phyloP scores from a whole-genome alignment of 805 yeast genomes.

The Yamadazyma endophytica region DNA sequence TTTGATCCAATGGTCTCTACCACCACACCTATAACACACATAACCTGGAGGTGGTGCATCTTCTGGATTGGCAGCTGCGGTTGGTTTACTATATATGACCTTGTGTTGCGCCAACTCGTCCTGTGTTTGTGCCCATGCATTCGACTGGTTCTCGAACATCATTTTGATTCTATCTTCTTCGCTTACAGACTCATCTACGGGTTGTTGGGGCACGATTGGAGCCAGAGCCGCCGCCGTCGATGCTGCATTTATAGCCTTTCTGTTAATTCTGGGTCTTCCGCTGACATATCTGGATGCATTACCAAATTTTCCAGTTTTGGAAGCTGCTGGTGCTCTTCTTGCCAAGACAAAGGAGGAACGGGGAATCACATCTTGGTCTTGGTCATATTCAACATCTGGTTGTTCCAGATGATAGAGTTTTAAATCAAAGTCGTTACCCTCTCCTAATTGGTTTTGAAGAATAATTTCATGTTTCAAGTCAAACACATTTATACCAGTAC shows the following conservation, averaged over 20 bases:
- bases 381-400: slow-evolving; percentile 68
- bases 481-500: slow-evolving; percentile 93
- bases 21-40: slow-evolving; percentile 94
- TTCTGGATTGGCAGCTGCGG: slow-evolving; percentile 41
- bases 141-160: slow-evolving; percentile 91
- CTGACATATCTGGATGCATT: slow-evolving; percentile 69
- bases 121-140: slow-evolving; percentile 94
- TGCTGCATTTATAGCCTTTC: slow-evolving; percentile 33
- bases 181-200: slow-evolving; percentile 40
- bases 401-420: slow-evolving; percentile 54
- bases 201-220: slow-evolving; percentile 8
- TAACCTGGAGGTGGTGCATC: slow-evolving; percentile 93
- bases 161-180: slow-evolving; percentile 87
- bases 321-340: slow-evolving; percentile 66
- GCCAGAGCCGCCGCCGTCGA: slow-evolving; percentile 14
- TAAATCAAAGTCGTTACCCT: slow-evolving; percentile 81
- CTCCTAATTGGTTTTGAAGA: slow-evolving; percentile 71
- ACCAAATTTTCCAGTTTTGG: slow-evolving; percentile 39
- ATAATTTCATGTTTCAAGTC: slow-evolving; percentile 92
- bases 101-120: slow-evolving; percentile 84
- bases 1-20: slow-evolving; percentile 88
- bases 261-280: slow-evolving; percentile 57
- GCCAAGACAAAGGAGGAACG: slow-evolving; percentile 83
- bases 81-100: slow-evolving; percentile 57
- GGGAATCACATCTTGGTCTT: slow-evolving; percentile 88